These are phyloP conservation scores for Leccinum variicolor DNA, from an alignment of 768 basidiomycete species.

Conservation along the genomic window DNA sequence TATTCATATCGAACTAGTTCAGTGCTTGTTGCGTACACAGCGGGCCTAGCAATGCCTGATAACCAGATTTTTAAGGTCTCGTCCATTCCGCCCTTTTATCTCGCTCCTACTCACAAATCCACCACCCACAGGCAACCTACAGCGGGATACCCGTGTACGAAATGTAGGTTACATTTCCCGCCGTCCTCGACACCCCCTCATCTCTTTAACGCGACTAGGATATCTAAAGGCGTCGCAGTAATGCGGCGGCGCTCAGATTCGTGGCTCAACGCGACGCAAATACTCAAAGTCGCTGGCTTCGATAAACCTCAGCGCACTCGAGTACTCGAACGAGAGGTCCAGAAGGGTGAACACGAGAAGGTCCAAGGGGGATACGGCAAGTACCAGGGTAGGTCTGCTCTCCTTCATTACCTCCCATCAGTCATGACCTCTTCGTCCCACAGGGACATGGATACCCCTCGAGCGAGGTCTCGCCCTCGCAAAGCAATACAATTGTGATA, in stretches of 20 bases:
- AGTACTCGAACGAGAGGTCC: constrained; percentile 95
- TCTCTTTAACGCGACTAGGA: constrained; percentile 55
- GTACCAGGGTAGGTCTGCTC: constrained; percentile 80
- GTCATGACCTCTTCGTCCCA: neutral
- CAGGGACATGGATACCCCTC: constrained; percentile 98
- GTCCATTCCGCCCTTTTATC: neutral
- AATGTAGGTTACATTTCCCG: constrained; percentile 58
- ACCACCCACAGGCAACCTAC: constrained; percentile 69
- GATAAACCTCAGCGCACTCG: constrained; percentile 98
- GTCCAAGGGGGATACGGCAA: constrained; percentile 99
- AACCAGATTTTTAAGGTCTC: constrained; percentile 86
- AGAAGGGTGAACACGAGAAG: constrained; percentile 98
- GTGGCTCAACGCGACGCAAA: constrained; percentile 99
- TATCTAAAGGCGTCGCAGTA: constrained; percentile 93
- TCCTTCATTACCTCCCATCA: neutral
- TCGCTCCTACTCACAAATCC: constrained; percentile 2
- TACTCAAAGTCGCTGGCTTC: constrained; percentile 98
- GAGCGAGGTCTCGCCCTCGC: constrained; percentile 84
- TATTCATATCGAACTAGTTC: constrained; percentile 1
- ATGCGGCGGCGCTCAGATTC: constrained; percentile 96
- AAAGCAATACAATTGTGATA: constrained; percentile 91
- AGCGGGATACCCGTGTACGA: constrained; percentile 92
- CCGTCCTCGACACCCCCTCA: constrained; percentile 34
- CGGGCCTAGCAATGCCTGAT: constrained; percentile 61
- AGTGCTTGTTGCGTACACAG: constrained; percentile 9